Base-by-base conservation (phyloP, 2,329 filamentous ascomycete genomes). In the Mollisiaceae sp. region DNA sequence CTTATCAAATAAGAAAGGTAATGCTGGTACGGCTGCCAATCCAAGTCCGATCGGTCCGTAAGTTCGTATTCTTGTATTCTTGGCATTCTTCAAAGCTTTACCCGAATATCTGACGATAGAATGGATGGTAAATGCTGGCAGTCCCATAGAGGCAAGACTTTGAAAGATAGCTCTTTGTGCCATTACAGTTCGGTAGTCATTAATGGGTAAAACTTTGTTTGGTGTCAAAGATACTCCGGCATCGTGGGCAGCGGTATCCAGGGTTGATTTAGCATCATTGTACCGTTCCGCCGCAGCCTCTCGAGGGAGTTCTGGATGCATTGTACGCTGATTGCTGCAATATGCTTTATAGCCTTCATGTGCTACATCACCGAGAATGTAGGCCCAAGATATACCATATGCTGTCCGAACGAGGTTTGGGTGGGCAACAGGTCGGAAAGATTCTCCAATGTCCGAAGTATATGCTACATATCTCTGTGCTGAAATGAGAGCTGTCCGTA, bases 341-440 rank as follows among this genome's bases (percentile, higher is more conserved):
- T 97, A 98, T 8, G 94, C 90, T 77, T 97, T 97, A 82, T 97
- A 98, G 6, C 95, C 94, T 78, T 99, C 95, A 76, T 97, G 90
- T 39, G 86, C 85, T 57, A 98, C 94, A 75, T 99, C 95, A 58
- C 95, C 94, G 15, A 93, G 79, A 24, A 99, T 86, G 75, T 99
- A 99, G 12, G 91, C 83, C 95, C 95, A 98, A 1, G 92, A 97
- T 50, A 99, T 82, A 58, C 87, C 94, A 76, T 99, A 99, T 6
- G 95, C 95, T 57, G 87, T 83, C 65, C 90, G 87, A 12, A 99
- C 91, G 2, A 96, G 80, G 73, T 85, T 89, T 0, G 93, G 94
- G 76, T 97, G 94, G 4, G 94, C 94, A 45, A 99, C 86, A 0
- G 95, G 95, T 1, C 95, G 88, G 80, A 99, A 99, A 0, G 92